Percentiles rank a stretch among this genome's conserved stretches.
Conservation (phyloP, 2,329 filamentous ascomycete genomes). For the Aspergillus puulaauensis region DNA sequence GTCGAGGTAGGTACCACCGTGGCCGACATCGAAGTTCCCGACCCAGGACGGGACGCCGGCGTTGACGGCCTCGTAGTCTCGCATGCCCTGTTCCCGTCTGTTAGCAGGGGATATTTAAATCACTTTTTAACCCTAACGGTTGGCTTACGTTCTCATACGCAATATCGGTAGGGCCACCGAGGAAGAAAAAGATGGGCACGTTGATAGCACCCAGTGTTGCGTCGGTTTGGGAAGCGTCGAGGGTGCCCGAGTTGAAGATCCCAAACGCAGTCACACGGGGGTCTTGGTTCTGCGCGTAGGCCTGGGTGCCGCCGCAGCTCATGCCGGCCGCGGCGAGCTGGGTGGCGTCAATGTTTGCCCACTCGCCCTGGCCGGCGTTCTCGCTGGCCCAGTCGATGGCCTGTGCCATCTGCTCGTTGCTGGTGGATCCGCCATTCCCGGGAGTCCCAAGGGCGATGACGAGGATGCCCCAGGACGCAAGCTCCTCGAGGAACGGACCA, state of each 20-base stretch:
- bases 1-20: background rate
- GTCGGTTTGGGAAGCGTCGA: background rate
- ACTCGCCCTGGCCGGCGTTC: background rate
- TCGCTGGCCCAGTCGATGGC: background rate
- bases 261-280: background rate
- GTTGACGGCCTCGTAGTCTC: background rate
- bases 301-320: background rate
- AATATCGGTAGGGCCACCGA: background rate
- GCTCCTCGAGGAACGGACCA: background rate
- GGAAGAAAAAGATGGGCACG: background rate
- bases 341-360: background rate
- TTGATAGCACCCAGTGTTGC: background rate
- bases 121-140: background rate
- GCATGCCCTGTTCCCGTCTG: background rate
- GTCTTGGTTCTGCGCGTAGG: background rate
- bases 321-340: background rate
- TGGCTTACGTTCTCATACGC: background rate
- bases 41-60: background rate
- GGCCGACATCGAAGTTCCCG: background rate
- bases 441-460: background rate
- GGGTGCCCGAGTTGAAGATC: background rate
- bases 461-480: background rate
- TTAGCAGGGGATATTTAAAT: background rate
- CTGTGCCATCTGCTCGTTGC: background rate
- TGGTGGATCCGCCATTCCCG: background rate